These are phyloP conservation scores for Pseudozyma sp. DNA, from an alignment of 1,284 basidiomycete species.

Conservation along the genomic window DNA sequence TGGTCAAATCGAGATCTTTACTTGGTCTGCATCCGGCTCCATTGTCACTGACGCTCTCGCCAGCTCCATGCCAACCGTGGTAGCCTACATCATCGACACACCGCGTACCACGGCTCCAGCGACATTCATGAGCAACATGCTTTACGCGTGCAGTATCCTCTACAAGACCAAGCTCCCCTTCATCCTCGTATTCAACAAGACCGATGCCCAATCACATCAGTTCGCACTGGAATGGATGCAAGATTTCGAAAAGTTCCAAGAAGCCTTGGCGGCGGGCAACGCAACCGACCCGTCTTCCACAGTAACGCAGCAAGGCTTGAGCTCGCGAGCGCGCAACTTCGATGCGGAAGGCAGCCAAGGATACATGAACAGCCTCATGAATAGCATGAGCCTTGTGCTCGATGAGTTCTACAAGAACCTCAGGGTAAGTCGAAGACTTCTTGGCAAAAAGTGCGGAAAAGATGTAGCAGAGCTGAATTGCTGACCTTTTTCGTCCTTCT, in stretches of 20 bases:
- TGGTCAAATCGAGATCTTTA: slow-evolving; percentile 99
- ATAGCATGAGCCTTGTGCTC: slow-evolving; percentile 96
- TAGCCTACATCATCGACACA: slow-evolving; percentile 98
- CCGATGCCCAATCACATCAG: slow-evolving; percentile 86
- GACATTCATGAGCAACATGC: slow-evolving; percentile 99
- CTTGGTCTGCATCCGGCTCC: slow-evolving; percentile 97
- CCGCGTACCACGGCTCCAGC: slow-evolving; percentile 93
- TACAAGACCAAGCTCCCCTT: slow-evolving; percentile 99
- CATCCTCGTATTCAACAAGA: slow-evolving; percentile 99
- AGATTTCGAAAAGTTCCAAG: slow-evolving; percentile 84
- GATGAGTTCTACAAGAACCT: slow-evolving; percentile 99
- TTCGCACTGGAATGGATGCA: slow-evolving; percentile 98
- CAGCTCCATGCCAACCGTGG: slow-evolving; percentile 88
- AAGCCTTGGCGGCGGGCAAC: slow-evolving; percentile 70
- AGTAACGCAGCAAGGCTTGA: slow-evolving; percentile 28
- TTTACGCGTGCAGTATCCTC: slow-evolving; percentile 98
- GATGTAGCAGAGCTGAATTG: too few relatives aligned
- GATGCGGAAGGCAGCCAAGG: slow-evolving; percentile 74
- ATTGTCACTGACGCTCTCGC: slow-evolving; percentile 99
- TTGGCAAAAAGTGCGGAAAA: background rate
- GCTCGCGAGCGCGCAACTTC: slow-evolving; percentile 24
- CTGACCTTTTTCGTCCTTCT: background rate
- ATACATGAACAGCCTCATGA: slow-evolving; percentile 99
- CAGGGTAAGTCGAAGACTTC: slow-evolving; percentile 75
- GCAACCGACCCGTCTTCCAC: slow-evolving; percentile 71